Conservation (phyloP, 106 monocot genomes). For the Dendrobium huoshanense region DNA sequence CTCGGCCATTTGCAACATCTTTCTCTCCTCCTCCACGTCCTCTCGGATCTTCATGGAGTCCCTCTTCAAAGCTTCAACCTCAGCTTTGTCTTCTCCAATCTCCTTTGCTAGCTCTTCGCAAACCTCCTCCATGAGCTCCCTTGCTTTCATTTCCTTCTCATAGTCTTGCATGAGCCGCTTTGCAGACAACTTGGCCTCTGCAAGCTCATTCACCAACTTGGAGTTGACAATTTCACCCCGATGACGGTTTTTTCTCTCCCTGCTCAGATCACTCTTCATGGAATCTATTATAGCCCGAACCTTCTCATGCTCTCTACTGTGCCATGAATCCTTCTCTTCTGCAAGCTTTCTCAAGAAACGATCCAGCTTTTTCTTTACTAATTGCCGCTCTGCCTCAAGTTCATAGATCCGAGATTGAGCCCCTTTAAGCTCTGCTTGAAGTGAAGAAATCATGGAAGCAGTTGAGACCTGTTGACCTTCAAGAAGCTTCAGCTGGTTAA, state of each 20-base stretch:
- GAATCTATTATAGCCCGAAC: conserved; percentile 52
- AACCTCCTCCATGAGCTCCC: conserved; percentile 85
- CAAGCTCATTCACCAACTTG: conserved; percentile 71
- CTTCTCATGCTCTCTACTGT: conserved; percentile 74
- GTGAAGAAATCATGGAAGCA: conserved; percentile 38
- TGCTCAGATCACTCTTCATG: conserved; percentile 68
- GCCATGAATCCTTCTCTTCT: conserved; percentile 62
- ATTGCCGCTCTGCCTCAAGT: conserved; percentile 60
- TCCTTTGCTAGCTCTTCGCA: conserved; percentile 96
- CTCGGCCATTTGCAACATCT: conserved; percentile 97
- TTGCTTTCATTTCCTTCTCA: conserved; percentile 76
- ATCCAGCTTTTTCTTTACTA: conserved; percentile 74
- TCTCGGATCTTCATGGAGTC: conserved; percentile 58
- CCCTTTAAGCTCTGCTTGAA: conserved; percentile 66
- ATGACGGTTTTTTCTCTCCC: conserved; percentile 75
- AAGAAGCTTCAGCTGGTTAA: conserved; percentile 44
- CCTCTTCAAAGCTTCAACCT: conserved; percentile 60
- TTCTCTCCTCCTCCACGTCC: conserved; percentile 94
- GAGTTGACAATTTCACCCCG: conserved; percentile 63
- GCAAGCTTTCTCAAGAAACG: conserved; percentile 68
- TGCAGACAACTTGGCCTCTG: conserved; percentile 57
- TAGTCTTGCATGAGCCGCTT: conserved; percentile 64
- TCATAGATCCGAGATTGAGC: conserved; percentile 44
- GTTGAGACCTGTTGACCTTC: conserved; percentile 33
- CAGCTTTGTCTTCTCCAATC: conserved; percentile 85